phyloP scores from a whole-genome alignment of 169 alveolate genomes.

The Plasmodium inui region DNA sequence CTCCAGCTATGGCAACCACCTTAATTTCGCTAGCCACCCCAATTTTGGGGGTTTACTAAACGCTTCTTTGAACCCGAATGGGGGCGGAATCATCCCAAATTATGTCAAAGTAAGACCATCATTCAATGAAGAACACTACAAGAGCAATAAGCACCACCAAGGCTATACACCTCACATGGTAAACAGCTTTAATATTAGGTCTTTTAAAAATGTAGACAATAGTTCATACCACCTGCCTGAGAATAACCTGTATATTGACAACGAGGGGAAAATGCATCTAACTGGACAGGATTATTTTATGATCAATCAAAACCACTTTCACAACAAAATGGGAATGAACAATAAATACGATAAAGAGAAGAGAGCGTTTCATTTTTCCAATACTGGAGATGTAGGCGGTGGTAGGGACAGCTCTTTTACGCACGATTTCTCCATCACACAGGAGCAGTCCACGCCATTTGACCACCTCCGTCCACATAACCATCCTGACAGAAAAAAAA shows the following conservation, averaged over 20 bases:
- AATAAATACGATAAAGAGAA: background rate
- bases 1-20: background rate
- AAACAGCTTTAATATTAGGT: conserved; percentile 16
- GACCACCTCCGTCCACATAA: conserved; percentile 6
- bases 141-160: background rate
- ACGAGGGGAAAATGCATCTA: conserved; percentile 61
- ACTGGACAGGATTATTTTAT: conserved; percentile 27
- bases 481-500: background rate
- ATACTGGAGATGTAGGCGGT: background rate
- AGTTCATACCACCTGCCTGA: conserved; percentile 23
- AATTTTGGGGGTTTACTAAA: background rate
- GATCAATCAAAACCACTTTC: background rate
- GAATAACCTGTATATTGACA: conserved; percentile 49
- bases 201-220: conserved; percentile 52
- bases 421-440: background rate
- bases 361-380: background rate
- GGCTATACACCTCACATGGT: background rate
- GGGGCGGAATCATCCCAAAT: background rate
- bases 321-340: background rate
- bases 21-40: background rate
- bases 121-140: background rate
- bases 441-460: conserved; percentile 2
- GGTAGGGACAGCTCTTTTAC: background rate
- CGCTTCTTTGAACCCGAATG: background rate
- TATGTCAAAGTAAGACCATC: background rate